These are phyloP conservation scores for Pythium apleroticum DNA, from an alignment of 352 stramenopile species.

Conservation along the genomic window DNA sequence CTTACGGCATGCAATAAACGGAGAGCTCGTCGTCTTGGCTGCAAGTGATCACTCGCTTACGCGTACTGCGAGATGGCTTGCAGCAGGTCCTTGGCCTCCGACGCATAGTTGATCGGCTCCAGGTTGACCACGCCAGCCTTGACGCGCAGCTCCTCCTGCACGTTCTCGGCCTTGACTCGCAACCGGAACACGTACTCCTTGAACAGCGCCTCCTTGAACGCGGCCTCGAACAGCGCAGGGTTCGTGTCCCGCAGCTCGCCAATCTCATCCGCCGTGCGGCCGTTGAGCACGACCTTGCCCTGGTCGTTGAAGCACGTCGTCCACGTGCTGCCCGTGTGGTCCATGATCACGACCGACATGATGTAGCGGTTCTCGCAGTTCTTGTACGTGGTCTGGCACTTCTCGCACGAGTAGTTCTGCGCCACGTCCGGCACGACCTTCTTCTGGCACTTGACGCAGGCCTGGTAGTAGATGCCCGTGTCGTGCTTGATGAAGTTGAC, in stretches of 20 bases:
- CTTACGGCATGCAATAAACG: neutral
- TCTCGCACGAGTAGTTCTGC: slow-evolving; percentile 95
- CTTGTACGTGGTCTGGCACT: slow-evolving; percentile 93
- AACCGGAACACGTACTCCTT: slow-evolving; percentile 86
- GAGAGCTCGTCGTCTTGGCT: neutral
- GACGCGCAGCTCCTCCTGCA: slow-evolving; percentile 94
- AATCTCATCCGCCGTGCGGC: slow-evolving; percentile 92
- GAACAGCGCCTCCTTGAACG: slow-evolving; percentile 94
- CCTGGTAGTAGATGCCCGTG: slow-evolving; percentile 84
- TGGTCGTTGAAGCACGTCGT: slow-evolving; percentile 98
- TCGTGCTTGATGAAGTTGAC: slow-evolving; percentile 98
- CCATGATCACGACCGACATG: slow-evolving; percentile 91
- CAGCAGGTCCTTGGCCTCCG: slow-evolving; percentile 93
- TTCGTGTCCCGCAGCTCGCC: slow-evolving; percentile 82
- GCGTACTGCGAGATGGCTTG: slow-evolving; percentile 90
- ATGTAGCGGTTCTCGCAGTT: slow-evolving; percentile 96
- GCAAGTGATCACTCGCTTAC: slow-evolving; percentile 26
- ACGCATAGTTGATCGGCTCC: slow-evolving; percentile 92
- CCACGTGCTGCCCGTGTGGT: slow-evolving; percentile 94
- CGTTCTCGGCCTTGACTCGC: slow-evolving; percentile 95
- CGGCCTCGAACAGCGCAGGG: slow-evolving; percentile 88
- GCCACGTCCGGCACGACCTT: slow-evolving; percentile 93
- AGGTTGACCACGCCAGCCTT: slow-evolving; percentile 93
- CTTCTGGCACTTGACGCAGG: slow-evolving; percentile 89
- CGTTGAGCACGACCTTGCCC: slow-evolving; percentile 91